Conservation (phyloP, 2,329 filamentous ascomycete genomes). For the Orbilia brochopaga region DNA sequence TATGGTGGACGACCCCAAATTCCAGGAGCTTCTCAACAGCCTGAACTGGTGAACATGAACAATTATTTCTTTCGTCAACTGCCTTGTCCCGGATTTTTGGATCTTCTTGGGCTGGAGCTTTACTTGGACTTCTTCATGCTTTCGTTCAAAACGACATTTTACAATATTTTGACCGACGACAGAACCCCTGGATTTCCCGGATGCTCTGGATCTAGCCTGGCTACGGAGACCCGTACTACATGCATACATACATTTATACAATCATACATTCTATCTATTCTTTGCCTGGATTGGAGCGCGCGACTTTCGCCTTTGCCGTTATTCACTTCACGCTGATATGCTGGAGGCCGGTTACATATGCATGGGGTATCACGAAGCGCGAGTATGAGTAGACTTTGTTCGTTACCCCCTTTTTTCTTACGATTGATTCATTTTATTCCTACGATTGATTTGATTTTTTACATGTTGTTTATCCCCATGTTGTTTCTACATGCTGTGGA, state of each 20-base stretch:
- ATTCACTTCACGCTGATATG: background rate
- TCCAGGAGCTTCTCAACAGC: constrained; percentile 30
- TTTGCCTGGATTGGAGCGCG: constrained; percentile 3
- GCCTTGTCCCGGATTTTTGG: background rate
- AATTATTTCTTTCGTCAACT: background rate
- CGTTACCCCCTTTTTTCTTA: background rate
- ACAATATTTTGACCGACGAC: constrained; percentile 8
- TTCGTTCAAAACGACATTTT: constrained; percentile 1
- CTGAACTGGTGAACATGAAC: constrained; percentile 5
- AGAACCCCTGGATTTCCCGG: constrained; percentile 11
- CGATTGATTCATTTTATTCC: no score
- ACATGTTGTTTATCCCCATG: no score
- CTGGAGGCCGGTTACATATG: background rate
- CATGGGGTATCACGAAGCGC: background rate
- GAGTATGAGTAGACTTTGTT: constrained; percentile 12
- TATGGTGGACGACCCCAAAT: constrained; percentile 23
- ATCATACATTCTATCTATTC: background rate
- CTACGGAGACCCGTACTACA: constrained; percentile 6
- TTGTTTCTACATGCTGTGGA: no score
- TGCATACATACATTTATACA: no score
- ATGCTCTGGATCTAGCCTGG: constrained; percentile 9
- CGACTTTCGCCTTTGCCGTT: constrained; percentile 6
- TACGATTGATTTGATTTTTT: no score
- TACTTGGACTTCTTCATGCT: constrained; percentile 5
- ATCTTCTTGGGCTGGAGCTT: background rate